Evolutionary conservation across 176 grass and related monocot species (phyloP).

Genomic region (Bothriochloa decipiens): DNA sequence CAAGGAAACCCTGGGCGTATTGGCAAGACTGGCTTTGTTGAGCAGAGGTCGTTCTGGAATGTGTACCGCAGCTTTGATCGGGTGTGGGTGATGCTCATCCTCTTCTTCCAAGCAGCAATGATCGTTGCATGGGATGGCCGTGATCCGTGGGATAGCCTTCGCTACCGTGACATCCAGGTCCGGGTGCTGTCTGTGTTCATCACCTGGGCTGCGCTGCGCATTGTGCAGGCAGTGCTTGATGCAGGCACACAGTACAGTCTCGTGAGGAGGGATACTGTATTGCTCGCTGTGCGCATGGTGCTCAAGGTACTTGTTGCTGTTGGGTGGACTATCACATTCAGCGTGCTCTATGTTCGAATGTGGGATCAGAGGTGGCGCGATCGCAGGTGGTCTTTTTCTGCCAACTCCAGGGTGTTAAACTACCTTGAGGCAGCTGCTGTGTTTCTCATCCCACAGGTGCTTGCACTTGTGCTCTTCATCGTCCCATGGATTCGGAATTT

Average conservation of each 20-base stretch:
- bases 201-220: conserved; percentile 79
- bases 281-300: conserved; percentile 68
- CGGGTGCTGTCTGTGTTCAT: conserved; percentile 86
- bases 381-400: conserved; percentile 66
- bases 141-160: conserved; percentile 70
- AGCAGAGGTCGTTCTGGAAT: conserved; percentile 97
- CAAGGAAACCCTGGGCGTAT: conserved; percentile 51
- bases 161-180: conserved; percentile 67
- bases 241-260: conserved; percentile 87
- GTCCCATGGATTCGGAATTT: conserved; percentile 85
- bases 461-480: conserved; percentile 75
- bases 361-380: conserved; percentile 79
- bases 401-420: conserved; percentile 71
- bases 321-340: conserved; percentile 77
- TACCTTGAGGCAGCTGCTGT: conserved; percentile 74
- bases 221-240: conserved; percentile 84
- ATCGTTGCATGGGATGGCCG: conserved; percentile 79
- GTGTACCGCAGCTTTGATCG: conserved; percentile 93
- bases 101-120: conserved; percentile 83
- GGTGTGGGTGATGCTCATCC: conserved; percentile 85
- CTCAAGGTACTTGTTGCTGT: conserved; percentile 74
- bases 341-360: conserved; percentile 72
- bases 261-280: conserved; percentile 62
- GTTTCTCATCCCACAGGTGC: conserved; percentile 79
- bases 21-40: conserved; percentile 97